Evolutionary conservation across 2,329 filamentous ascomycete species (phyloP).

Genomic region (Rhynchosporium secalis): DNA sequence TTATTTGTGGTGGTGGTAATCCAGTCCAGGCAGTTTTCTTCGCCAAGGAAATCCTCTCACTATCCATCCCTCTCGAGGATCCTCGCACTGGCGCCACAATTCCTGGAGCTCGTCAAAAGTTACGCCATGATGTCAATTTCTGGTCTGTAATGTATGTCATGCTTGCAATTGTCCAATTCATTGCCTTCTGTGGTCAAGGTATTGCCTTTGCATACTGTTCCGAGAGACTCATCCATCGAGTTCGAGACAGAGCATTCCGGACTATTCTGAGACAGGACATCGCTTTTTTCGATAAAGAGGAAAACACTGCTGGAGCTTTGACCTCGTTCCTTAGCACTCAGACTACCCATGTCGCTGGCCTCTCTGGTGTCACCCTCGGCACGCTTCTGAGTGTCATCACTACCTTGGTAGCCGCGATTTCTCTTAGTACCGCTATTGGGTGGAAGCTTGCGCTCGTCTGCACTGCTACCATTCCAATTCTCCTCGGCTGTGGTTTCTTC

Average conservation of each 20-base stretch:
- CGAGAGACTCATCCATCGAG: constrained; percentile 80
- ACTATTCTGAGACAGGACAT: constrained; percentile 91
- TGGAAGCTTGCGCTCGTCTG: constrained; percentile 90
- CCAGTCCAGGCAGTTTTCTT: constrained; percentile 80
- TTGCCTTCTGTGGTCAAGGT: constrained; percentile 69
- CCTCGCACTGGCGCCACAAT: constrained; percentile 48
- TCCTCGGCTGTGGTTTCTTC: constrained; percentile 81
- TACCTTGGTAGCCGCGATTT: constrained; percentile 73
- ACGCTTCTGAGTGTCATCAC: constrained; percentile 79
- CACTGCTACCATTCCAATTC: constrained; percentile 72
- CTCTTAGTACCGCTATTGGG: constrained; percentile 70
- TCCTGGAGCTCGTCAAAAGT: constrained; percentile 34
- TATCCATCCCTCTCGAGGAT: constrained; percentile 50
- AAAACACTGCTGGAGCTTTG: constrained; percentile 85
- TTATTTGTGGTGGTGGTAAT: constrained; percentile 79
- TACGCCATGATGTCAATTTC: constrained; percentile 74
- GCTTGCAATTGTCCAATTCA: constrained; percentile 71
- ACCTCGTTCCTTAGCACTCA: constrained; percentile 88
- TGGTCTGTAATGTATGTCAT: constrained; percentile 90
- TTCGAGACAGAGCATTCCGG: constrained; percentile 80
- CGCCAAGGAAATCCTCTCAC: constrained; percentile 77
- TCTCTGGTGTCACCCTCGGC: constrained; percentile 84
- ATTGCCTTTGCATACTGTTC: constrained; percentile 80
- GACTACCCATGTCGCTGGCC: constrained; percentile 83
- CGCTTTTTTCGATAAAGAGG: constrained; percentile 83